These are phyloP conservation scores for Akanthomyces lecanii DNA, from an alignment of 2,329 filamentous ascomycete genomes.

Conservation along the genomic window DNA sequence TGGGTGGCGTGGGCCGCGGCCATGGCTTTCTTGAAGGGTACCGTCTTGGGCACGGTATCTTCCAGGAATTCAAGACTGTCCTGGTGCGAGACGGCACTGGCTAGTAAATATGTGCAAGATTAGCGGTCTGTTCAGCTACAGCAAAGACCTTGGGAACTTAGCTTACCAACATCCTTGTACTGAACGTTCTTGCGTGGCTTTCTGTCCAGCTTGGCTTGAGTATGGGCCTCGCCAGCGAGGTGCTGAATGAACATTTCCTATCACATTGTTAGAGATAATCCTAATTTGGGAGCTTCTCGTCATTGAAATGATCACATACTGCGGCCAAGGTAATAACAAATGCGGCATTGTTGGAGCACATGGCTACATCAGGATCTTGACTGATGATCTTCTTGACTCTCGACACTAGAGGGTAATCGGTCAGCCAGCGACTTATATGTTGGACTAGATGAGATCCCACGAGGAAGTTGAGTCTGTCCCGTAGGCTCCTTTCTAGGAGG, in stretches of 20 bases:
- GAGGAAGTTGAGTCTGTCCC: conserved; percentile 77
- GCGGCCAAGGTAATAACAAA: conserved; percentile 92
- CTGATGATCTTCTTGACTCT: conserved; percentile 94
- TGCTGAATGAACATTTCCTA: conserved; percentile 96
- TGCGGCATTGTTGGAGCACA: conserved; percentile 89
- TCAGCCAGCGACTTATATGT: conserved; percentile 10
- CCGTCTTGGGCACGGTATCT: conserved; percentile 84
- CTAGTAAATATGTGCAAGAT: conserved; percentile 37
- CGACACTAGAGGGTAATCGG: conserved; percentile 57
- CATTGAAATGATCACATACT: conserved; percentile 38
- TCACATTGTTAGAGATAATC: conserved; percentile 17
- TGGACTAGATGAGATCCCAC: conserved; percentile 48
- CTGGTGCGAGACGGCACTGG: conserved; percentile 77
- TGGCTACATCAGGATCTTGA: conserved; percentile 76
- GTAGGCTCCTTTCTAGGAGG: conserved; percentile 76
- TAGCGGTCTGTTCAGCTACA: background rate
- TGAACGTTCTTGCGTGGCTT: conserved; percentile 93
- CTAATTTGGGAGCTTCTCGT: background rate
- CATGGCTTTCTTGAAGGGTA: conserved; percentile 75
- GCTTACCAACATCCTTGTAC: conserved; percentile 83
- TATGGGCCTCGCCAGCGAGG: conserved; percentile 77
- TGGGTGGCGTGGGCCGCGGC: conserved; percentile 51
- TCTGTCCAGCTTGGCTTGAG: conserved; percentile 82
- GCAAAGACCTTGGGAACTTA: background rate
- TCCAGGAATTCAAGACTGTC: conserved; percentile 94